Percentiles rank a stretch among this genome's conserved stretches.
phyloP scores from a whole-genome alignment of 768 basidiomycete species.

The Filobasidium wieringae region DNA sequence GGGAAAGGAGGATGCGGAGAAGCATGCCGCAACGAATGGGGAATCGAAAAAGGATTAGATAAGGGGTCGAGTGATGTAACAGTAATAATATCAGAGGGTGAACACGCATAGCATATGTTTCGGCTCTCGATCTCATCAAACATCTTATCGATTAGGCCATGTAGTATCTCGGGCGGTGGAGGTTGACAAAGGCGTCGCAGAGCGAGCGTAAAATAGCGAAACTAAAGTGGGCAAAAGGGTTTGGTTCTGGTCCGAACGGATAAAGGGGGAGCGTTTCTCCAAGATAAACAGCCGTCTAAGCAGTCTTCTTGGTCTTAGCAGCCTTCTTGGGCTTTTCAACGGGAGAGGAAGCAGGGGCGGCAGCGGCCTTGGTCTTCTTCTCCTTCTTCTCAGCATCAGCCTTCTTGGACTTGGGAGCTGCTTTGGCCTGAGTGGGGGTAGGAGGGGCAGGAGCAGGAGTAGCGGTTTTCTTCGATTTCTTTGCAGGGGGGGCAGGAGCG shows the following conservation, averaged over 20 bases:
- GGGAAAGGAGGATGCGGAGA: constrained; percentile 7
- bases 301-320: not conserved
- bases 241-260: too few species aligned
- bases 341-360: not conserved
- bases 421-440: not conserved
- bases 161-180: too few species aligned
- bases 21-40: constrained; percentile 2
- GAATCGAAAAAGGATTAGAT: not conserved
- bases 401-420: not conserved
- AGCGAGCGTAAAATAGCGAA: too few species aligned
- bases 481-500: constrained; percentile 2
- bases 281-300: too few species aligned
- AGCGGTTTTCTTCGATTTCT: constrained; percentile 6
- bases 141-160: too few species aligned
- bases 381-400: not conserved
- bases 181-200: too few species aligned
- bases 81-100: too few species aligned
- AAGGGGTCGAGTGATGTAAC: not conserved
- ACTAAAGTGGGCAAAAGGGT: too few species aligned
- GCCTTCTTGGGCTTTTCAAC: constrained; percentile 7
- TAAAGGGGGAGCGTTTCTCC: too few species aligned
- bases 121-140: too few species aligned
- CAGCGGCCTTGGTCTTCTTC: not conserved
- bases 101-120: too few species aligned
- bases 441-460: not conserved